Conservation (phyloP, 352 stramenopile genomes). For the Paralagenidium karlingii region DNA sequence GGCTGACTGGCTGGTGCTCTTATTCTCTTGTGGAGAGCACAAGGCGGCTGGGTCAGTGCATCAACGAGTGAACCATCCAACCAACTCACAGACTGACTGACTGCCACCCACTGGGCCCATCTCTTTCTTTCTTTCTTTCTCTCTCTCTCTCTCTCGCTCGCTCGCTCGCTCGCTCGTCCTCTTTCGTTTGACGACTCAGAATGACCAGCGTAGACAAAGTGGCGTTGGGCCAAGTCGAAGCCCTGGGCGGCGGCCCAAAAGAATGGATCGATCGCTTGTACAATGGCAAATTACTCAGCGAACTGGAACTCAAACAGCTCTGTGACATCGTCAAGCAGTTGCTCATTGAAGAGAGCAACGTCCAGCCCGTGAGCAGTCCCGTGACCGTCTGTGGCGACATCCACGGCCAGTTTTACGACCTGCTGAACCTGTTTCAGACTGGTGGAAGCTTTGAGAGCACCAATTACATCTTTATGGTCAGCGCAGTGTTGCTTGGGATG, state of each 20-base stretch:
- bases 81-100: no score
- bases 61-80: no score
- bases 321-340: slow-evolving; percentile 87
- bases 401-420: slow-evolving; percentile 85
- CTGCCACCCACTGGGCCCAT: no score
- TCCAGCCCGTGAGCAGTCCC: slow-evolving; percentile 81
- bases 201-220: slow-evolving; percentile 62
- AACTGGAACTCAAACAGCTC: slow-evolving; percentile 82
- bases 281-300: slow-evolving; percentile 64
- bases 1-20: no score
- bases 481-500: background rate
- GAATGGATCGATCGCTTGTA: slow-evolving; percentile 79
- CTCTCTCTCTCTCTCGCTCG: no score
- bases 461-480: slow-evolving; percentile 88
- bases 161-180: no score
- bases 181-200: no score
- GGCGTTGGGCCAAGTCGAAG: slow-evolving; percentile 32
- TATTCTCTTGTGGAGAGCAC: no score
- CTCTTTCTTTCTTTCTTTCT: no score
- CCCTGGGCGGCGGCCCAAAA: slow-evolving; percentile 45
- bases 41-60: no score
- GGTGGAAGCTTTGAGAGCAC: slow-evolving; percentile 74
- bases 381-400: slow-evolving; percentile 85
- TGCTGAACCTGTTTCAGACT: slow-evolving; percentile 80
- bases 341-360: slow-evolving; percentile 87